Base-by-base conservation (phyloP, 2,329 filamentous ascomycete genomes). In the Elsinoe ampelina region DNA sequence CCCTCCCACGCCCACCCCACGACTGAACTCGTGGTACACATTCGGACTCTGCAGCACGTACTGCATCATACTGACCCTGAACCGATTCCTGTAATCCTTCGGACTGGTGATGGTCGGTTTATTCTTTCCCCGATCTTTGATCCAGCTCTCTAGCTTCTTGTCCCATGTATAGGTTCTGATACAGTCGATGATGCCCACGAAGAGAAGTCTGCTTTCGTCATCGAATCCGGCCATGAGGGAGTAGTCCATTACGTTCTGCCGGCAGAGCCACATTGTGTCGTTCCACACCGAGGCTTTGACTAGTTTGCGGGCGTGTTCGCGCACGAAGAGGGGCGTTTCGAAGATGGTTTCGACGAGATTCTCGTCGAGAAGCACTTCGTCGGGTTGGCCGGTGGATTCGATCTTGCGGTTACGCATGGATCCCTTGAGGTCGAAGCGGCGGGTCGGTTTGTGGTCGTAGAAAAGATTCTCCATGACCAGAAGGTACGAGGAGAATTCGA, bases 341-440 rank as follows among this genome's bases (percentile, higher is more conserved):
- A 95, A 98, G 61, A 98, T 97, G 69, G 95, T 97, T 70, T 98
- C 95, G 8, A 98, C 93, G 80, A 98, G 93, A 72, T 98, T 98
- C 68, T 98, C 95, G 67, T 98, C 93, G 1, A 98, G 79, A 2
- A 98, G 80, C 2, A 98, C 93, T 71, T 98, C 93, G 63, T 97
- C 93, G 62, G 92, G 87, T 72, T 97, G 89, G 54, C 93, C 95
- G 0, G 93, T 98, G 26, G 86, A 89, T 67, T 97, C 86, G 45
- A 97, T 95, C 69, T 95, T 96, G 66, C 93, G 89, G 72, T 98
- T 98, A 47, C 93, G 85, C 93, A 98, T 98, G 7, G 89, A 95
- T 1, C 93, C 93, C 69, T 98, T 98, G 60, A 98, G 81, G 68
- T 98, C 93, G 68, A 98, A 77, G 11, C 75, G 72, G 1, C 93